Evolutionary conservation across 768 basidiomycete species (phyloP).

Genomic region (Psilocybe azurescens): DNA sequence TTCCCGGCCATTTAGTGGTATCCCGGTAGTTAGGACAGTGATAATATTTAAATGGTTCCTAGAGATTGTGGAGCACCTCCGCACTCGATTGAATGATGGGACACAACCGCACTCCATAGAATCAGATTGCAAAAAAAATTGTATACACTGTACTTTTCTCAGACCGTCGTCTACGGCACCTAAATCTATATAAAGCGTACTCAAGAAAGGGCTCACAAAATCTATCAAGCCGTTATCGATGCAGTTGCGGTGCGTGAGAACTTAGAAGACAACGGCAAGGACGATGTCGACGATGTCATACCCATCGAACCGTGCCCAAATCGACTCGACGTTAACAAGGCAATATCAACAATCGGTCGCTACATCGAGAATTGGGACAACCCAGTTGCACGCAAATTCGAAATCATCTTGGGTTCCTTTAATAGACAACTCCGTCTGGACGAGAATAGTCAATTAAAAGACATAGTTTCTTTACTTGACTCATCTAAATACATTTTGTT

Average conservation of each 20-base stretch:
- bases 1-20: too few species aligned
- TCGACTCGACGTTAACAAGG: conserved; percentile 23
- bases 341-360: conserved; percentile 21
- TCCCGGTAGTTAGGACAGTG: too few species aligned
- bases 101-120: too few species aligned
- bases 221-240: conserved; percentile 30
- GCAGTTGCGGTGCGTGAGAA: conserved; percentile 25
- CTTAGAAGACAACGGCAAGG: conserved; percentile 17
- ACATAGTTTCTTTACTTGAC: conserved; percentile 9
- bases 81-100: too few species aligned
- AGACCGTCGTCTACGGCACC: too few species aligned
- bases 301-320: conserved; percentile 21
- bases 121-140: too few species aligned
- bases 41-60: too few species aligned
- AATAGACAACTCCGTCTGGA: conserved; percentile 21
- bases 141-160: too few species aligned
- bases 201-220: conserved; percentile 14
- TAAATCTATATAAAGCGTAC: too few species aligned
- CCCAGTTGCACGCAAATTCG: conserved; percentile 28
- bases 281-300: conserved; percentile 20
- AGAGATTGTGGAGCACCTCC: too few species aligned
- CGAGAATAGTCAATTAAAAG: conserved; percentile 19
- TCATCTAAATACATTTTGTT: neutral
- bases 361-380: conserved; percentile 23
- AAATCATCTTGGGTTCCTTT: conserved; percentile 25